Conservation (phyloP, 2,329 filamentous ascomycete species). For the Apiospora aurea region DNA sequence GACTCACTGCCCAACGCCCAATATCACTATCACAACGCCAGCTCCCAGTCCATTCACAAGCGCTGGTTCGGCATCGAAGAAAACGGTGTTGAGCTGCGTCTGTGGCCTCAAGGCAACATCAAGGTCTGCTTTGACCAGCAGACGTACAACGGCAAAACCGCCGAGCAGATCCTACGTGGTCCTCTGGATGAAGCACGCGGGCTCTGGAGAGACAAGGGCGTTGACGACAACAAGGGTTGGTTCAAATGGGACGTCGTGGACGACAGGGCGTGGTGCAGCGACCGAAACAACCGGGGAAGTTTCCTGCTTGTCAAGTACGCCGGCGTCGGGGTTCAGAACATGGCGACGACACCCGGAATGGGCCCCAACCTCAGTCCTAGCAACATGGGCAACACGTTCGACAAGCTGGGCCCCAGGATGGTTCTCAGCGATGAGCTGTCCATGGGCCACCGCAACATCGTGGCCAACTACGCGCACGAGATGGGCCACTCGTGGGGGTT, state of each 20-base stretch:
- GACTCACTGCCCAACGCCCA: not conserved
- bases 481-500: slow-evolving; percentile 40
- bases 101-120: slow-evolving; percentile 11
- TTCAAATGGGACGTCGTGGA: slow-evolving; percentile 3
- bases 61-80: slow-evolving; percentile 7
- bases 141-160: not conserved
- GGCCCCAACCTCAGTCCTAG: not conserved
- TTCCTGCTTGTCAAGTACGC: slow-evolving; percentile 6
- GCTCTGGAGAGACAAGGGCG: slow-evolving; percentile 11
- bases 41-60: slow-evolving; percentile 2
- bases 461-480: slow-evolving; percentile 38
- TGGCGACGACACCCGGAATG: not conserved
- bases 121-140: not conserved
- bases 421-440: not conserved
- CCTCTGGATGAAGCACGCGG: not conserved
- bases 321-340: not conserved
- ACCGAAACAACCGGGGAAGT: not conserved
- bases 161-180: not conserved
- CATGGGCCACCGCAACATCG: slow-evolving; percentile 21
- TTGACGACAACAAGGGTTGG: slow-evolving; percentile 5
- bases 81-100: not conserved
- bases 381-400: not conserved
- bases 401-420: not conserved
- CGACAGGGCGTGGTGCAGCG: not conserved
- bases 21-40: slow-evolving; percentile 1